Conservation (phyloP, 306 rosid species). For the Medicago ruthenica region DNA sequence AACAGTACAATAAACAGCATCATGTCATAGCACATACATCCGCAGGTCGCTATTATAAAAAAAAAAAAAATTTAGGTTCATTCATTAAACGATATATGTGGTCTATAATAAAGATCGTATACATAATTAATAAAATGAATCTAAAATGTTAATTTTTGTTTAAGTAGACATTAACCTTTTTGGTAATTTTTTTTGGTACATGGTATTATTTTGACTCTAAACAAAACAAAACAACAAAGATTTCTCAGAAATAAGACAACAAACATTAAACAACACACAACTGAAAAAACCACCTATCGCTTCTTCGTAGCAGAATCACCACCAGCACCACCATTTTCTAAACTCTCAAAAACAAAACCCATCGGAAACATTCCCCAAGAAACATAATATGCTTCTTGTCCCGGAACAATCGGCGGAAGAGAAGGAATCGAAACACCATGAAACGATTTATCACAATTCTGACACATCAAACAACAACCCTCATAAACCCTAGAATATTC, state of each 20-base stretch:
- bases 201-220: not conserved
- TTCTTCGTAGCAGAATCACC: constrained; percentile 41
- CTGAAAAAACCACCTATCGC: constrained; percentile 48
- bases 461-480: constrained; percentile 81
- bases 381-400: constrained; percentile 85
- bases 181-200: not conserved
- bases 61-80: too few relatives aligned
- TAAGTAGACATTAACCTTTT: not conserved
- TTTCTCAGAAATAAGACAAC: not conserved
- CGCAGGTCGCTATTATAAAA: too few relatives aligned
- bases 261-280: not conserved
- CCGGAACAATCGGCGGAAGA: constrained; percentile 72
- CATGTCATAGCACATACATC: too few relatives aligned
- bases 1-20: too few relatives aligned
- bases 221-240: not conserved
- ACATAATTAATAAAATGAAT: too few relatives aligned
- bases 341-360: constrained; percentile 55
- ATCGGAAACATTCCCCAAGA: constrained; percentile 86
- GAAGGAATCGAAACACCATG: constrained; percentile 60
- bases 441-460: constrained; percentile 76
- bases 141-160: too few relatives aligned
- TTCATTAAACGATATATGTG: too few relatives aligned
- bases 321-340: constrained; percentile 27
- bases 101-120: too few relatives aligned
- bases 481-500: constrained; percentile 80